Percentiles rank a stretch among this genome's conserved stretches.
phyloP scores from a whole-genome alignment of 768 basidiomycete genomes.

The Mycena vulgaris region DNA sequence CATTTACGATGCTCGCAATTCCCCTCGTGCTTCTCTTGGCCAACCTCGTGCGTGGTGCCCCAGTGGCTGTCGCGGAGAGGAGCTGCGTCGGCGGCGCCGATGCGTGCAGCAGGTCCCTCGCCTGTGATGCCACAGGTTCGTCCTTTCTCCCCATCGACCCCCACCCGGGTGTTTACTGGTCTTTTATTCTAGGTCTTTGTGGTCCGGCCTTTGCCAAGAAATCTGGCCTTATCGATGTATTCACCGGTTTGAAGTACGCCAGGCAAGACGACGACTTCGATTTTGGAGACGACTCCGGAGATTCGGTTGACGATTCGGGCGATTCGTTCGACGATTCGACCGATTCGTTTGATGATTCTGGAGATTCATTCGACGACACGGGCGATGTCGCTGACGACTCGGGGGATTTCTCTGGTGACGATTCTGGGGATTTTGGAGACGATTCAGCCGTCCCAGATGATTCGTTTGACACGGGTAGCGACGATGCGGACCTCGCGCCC shows the following conservation, averaged over 20 bases:
- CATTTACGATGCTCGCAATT: constrained; percentile 24
- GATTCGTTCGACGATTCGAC: background rate
- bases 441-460: background rate
- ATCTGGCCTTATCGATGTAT: background rate
- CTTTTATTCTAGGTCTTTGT: constrained; percentile 11
- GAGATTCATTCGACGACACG: background rate
- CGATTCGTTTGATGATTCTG: background rate
- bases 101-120: constrained; percentile 20
- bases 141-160: background rate
- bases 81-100: constrained; percentile 32
- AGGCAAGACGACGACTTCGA: constrained; percentile 28
- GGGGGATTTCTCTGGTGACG: no score
- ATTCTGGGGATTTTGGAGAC: background rate
- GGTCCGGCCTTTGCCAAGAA: constrained; percentile 1
- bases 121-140: constrained; percentile 25
- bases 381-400: background rate
- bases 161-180: background rate
- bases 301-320: constrained; percentile 3
- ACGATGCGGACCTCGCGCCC: background rate
- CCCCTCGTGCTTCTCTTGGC: constrained; percentile 27
- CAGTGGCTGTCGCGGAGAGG: constrained; percentile 26
- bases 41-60: constrained; percentile 20
- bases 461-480: background rate
- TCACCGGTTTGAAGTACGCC: constrained; percentile 12
- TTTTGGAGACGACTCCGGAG: background rate